A percentile compares a stretch with the other conserved stretches of the same genome.
Conservation (phyloP, 129 eudicot genomes). For the Daucus carota region DH1_v3.0 NC_030386.2:24506001-24506500, state of each 20-base stretch:
- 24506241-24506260: constrained; percentile 18
- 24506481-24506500: constrained; percentile 39
- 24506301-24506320: background rate
- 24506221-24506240: constrained; percentile 42
- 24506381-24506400: constrained; percentile 29
- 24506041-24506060: background rate
- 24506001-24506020: constrained; percentile 19
- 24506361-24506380: constrained; percentile 30
- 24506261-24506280: background rate
- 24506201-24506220: constrained; percentile 29
- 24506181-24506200: constrained; percentile 44
- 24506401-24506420: constrained; percentile 15
- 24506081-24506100: too few relatives aligned
- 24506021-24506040: background rate
- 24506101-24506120: background rate
- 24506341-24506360: background rate
- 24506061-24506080: background rate
- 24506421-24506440: constrained; percentile 31
- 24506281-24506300: background rate
- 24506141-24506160: constrained; percentile 26
- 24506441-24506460: constrained; percentile 29
- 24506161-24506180: constrained; percentile 28
- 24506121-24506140: background rate
- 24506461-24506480: constrained; percentile 44
- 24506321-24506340: background rate